A percentile compares a stretch with the other conserved stretches of the same genome.
Conservation (phyloP, 2,329 filamentous ascomycete genomes). For the Sporothrix brasiliensis region DNA sequence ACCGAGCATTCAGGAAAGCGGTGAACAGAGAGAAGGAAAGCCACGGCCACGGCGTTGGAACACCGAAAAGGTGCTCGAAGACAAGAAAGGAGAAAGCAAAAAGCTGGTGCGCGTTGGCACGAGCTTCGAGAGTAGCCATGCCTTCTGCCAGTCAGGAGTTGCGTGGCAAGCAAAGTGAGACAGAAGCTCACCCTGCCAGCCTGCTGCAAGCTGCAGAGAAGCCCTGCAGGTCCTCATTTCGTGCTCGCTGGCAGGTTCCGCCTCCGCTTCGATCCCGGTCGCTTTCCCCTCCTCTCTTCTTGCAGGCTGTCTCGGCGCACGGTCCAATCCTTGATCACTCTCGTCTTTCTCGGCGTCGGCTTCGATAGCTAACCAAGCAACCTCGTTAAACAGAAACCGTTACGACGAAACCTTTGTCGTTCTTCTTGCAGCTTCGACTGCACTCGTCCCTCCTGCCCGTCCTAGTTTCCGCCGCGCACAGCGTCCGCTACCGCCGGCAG, state of each 20-base stretch:
- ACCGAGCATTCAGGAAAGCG: not conserved
- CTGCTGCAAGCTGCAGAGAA: constrained; percentile 7
- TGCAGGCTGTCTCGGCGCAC: constrained; percentile 17
- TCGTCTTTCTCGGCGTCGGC: not conserved
- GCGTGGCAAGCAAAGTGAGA: constrained; percentile 2
- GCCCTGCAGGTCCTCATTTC: constrained; percentile 27
- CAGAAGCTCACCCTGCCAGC: constrained; percentile 24
- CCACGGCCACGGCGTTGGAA: not conserved
- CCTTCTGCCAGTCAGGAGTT: constrained; percentile 15
- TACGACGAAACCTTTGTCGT: constrained; percentile 7
- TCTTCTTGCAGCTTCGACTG: constrained; percentile 19
- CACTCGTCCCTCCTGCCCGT: not conserved
- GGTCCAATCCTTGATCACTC: not conserved
- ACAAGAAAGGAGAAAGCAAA: not conserved
- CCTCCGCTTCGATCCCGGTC: constrained; percentile 15
- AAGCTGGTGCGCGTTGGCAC: not conserved
- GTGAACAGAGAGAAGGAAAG: not conserved
- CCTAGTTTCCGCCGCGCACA: not conserved
- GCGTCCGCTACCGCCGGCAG: constrained; percentile 2
- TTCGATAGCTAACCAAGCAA: constrained; percentile 10
- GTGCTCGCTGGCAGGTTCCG: constrained; percentile 4
- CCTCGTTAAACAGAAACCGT: constrained; percentile 5
- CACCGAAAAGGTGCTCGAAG: not conserved
- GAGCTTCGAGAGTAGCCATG: constrained; percentile 21
- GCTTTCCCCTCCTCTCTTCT: not conserved